phyloP scores from a whole-genome alignment of 2,329 filamentous ascomycete genomes.

The Chaetomiaceae sp. region DNA sequence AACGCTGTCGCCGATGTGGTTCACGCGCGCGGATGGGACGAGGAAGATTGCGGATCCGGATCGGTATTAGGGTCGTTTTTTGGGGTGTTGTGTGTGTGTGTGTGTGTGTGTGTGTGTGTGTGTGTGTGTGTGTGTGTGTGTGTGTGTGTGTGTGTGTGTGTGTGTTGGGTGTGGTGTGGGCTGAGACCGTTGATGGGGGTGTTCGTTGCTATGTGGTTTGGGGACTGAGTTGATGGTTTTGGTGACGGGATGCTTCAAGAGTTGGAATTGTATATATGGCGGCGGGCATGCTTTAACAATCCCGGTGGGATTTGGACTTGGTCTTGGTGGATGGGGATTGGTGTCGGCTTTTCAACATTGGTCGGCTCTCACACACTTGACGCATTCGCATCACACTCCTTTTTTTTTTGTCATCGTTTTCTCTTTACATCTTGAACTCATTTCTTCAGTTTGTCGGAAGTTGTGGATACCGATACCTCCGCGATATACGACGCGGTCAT shows the following conservation, averaged over 20 bases:
- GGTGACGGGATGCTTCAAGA: not conserved
- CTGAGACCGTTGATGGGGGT: no score
- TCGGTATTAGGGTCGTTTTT: not conserved
- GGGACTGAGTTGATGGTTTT: not conserved
- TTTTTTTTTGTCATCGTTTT: not conserved
- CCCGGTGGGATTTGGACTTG: no score
- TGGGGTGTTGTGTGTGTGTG: not conserved
- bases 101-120: not conserved
- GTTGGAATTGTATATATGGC: not conserved
- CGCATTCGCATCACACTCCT: not conserved
- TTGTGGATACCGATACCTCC: not conserved
- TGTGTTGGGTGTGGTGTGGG: not conserved
- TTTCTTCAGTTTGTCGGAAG: not conserved
- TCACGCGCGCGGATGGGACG: constrained; percentile 18
- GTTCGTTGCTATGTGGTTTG: no score
- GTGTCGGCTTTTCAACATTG: not conserved
- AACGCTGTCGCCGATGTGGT: constrained; percentile 3
- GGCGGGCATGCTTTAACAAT: not conserved
- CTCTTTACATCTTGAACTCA: not conserved
- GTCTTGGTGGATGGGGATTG: no score
- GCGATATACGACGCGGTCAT: not conserved
- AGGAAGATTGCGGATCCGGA: no score
- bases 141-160: not conserved
- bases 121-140: not conserved
- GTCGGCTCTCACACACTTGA: not conserved